These are phyloP conservation scores for Eimeria tenella DNA, from an alignment of 169 alveolate species.

Conservation along the genomic window DNA sequence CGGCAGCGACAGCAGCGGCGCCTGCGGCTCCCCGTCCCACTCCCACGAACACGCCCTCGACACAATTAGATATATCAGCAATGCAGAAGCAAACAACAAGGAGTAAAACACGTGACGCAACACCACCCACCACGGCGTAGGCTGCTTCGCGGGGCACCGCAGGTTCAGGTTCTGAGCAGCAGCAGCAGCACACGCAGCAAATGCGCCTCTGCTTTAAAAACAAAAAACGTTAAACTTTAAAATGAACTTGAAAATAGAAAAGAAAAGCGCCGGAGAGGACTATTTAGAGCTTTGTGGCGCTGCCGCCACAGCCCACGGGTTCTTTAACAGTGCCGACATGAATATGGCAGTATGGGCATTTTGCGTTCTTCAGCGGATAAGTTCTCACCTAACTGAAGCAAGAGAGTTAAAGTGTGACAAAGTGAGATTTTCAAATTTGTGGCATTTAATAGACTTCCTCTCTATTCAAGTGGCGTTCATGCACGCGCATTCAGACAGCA, in stretches of 20 bases:
- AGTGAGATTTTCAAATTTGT: no score
- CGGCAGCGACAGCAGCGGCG: constrained; percentile 59
- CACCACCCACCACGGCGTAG: not conserved
- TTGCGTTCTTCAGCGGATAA: not conserved
- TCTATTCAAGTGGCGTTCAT: no score
- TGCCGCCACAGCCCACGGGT: not conserved
- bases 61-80: not conserved
- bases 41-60: constrained; percentile 39
- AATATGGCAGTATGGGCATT: not conserved
- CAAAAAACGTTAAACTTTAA: no score
- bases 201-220: no score
- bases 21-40: constrained; percentile 57
- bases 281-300: not conserved
- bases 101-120: not conserved
- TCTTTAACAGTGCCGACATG: no score
- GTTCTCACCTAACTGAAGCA: not conserved
- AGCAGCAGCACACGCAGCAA: no score
- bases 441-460: no score
- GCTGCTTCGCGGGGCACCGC: not conserved
- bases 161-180: not conserved
- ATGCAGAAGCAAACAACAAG: constrained; percentile 28
- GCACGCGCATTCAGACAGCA: no score
- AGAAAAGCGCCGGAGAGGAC: no score
- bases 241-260: no score
- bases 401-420: no score